A percentile compares a stretch with the other conserved stretches of the same genome.
These are phyloP conservation scores for Nevesoporus exiguus DNA, from an alignment of 768 basidiomycete species.

Conservation along the genomic window DNA sequence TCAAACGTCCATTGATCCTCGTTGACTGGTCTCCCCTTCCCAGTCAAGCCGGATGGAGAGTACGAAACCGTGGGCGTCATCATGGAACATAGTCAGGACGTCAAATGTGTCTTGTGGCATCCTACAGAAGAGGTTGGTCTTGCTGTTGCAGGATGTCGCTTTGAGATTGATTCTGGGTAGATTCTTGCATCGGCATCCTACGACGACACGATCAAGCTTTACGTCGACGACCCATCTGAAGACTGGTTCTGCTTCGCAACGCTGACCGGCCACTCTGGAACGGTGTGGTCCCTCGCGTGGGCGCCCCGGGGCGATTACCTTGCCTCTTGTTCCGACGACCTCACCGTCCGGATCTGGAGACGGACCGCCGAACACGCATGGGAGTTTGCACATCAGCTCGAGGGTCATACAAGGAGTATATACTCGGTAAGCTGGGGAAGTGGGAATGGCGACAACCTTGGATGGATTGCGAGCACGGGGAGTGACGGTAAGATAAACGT, in stretches of 20 bases:
- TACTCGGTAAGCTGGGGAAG: slow-evolving; percentile 75
- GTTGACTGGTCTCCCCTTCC: neutral
- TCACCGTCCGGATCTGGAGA: slow-evolving; percentile 82
- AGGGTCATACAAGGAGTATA: slow-evolving; percentile 70
- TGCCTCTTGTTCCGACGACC: slow-evolving; percentile 84
- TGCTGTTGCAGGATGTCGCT: neutral
- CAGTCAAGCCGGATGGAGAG: slow-evolving; percentile 87
- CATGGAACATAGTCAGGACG: slow-evolving; percentile 97
- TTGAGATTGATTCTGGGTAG: slow-evolving; percentile 39
- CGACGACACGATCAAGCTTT: slow-evolving; percentile 93
- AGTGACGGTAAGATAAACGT: slow-evolving; percentile 82
- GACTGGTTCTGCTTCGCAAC: slow-evolving; percentile 92
- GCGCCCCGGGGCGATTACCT: slow-evolving; percentile 75
- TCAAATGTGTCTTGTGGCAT: slow-evolving; percentile 94
- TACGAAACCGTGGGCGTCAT: slow-evolving; percentile 93
- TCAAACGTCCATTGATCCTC: neutral
- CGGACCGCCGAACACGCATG: slow-evolving; percentile 59
- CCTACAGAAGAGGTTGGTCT: slow-evolving; percentile 82
- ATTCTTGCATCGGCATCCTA: slow-evolving; percentile 96
- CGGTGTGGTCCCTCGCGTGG: slow-evolving; percentile 91
- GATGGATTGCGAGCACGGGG: slow-evolving; percentile 83
- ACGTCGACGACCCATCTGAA: slow-evolving; percentile 87
- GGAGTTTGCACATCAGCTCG: slow-evolving; percentile 56
- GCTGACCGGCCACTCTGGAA: slow-evolving; percentile 75
- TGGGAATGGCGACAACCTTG: slow-evolving; percentile 48